Conservation (phyloP, 306 rosid species). For the Quercus ilex region DNA sequence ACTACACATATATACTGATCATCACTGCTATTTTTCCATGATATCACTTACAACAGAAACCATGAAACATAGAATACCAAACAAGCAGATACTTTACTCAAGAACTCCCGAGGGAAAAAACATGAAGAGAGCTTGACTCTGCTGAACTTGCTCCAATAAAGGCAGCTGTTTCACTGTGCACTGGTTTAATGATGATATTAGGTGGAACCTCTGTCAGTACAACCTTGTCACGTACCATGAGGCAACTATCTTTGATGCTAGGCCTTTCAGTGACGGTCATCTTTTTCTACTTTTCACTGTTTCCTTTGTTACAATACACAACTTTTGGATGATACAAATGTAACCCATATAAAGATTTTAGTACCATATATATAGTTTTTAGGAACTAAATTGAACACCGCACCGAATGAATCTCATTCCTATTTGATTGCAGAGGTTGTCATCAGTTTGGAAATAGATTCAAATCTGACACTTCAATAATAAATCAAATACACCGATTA, state of each 20-base stretch:
- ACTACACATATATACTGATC: too few relatives aligned
- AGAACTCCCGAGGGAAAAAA: conserved; percentile 57
- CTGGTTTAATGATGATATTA: conserved; percentile 38
- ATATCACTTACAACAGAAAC: too few relatives aligned
- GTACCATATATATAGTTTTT: neutral
- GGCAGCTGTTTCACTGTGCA: conserved; percentile 22
- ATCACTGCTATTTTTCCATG: too few relatives aligned
- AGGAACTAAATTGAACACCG: neutral
- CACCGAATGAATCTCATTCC: neutral
- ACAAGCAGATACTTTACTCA: conserved; percentile 17
- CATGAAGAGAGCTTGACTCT: conserved; percentile 39
- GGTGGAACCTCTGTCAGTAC: conserved; percentile 45
- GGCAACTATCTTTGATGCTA: conserved; percentile 33
- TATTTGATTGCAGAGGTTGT: neutral
- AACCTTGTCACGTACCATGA: conserved; percentile 38
- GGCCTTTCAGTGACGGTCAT: conserved; percentile 54
- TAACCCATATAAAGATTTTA: neutral
- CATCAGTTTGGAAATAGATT: neutral
- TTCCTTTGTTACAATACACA: neutral
- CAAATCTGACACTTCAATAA: neutral
- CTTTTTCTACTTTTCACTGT: neutral
- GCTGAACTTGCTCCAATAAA: conserved; percentile 56
- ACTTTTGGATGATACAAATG: neutral
- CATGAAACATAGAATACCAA: neutral
- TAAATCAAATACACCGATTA: neutral